A percentile compares a stretch with the other conserved stretches of the same genome.
Conservation (phyloP, 208 protist species). For the Angomonas desouzai region DNA sequence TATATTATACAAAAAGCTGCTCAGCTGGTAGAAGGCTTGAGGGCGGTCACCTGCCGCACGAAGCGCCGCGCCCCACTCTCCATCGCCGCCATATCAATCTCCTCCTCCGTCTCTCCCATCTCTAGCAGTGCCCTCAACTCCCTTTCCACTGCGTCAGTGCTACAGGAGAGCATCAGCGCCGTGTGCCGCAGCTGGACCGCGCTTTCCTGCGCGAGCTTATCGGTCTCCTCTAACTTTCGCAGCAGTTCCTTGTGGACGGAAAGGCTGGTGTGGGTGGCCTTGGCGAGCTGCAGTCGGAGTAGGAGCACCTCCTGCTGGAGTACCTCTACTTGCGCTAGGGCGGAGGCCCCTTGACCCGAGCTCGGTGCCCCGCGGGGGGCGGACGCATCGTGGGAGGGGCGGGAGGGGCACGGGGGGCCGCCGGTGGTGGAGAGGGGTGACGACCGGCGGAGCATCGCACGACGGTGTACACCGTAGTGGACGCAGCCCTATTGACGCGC, state of each 20-base stretch:
- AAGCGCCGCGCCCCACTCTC: conserved; percentile 68
- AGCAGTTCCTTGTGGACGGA: conserved; percentile 29
- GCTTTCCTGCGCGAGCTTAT: conserved; percentile 40
- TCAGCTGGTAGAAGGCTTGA: no score
- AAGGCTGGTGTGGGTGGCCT: conserved; percentile 14
- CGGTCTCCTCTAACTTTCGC: conserved; percentile 34
- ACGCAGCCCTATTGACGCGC: no score
- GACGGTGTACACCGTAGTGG: no score
- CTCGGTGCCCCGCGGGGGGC: background rate
- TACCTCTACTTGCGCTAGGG: conserved; percentile 21
- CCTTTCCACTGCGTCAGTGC: conserved; percentile 60
- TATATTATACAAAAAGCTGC: no score
- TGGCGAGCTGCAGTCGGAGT: conserved; percentile 51
- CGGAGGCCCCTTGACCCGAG: background rate
- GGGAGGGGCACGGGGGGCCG: no score
- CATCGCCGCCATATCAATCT: conserved; percentile 59
- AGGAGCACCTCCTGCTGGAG: conserved; percentile 42
- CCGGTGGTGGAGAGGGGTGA: no score
- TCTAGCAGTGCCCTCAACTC: conserved; percentile 67
- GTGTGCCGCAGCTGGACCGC: conserved; percentile 69
- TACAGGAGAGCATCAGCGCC: conserved; percentile 58
- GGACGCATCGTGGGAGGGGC: background rate
- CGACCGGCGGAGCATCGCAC: no score
- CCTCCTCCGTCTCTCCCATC: conserved; percentile 30
- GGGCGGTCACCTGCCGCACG: conserved; percentile 58